Evolutionary conservation across 176 grass and related monocot genomes (phyloP), one percentile per base, ranked within the genome.

Genomic region (Tillandsia fasciculata): DNA sequence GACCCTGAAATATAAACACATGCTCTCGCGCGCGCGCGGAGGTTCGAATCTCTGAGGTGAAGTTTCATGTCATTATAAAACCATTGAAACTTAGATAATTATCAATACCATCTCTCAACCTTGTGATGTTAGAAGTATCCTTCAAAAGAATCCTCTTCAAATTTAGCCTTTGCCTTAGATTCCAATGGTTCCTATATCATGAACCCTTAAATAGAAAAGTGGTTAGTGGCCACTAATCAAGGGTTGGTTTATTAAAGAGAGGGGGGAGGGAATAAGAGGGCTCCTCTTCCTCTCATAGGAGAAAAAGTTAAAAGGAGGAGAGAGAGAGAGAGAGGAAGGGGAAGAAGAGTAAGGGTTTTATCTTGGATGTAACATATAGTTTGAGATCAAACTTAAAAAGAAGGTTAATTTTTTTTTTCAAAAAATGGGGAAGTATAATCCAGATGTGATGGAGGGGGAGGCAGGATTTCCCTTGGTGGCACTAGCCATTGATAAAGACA

Each of bases 401-500:
- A 9, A 23, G 2, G 12, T 61, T 18, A 8, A 12, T 24, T 42
- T 42, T 42, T 7, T 33, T 42, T 42, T 42, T 7, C 1, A 61
- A 42, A 69, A 14, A 63, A 89, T 89, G 90, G 86, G 82, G 50
- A 92, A 74, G 76, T 82, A 85, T 42, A 42, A 42, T 76, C 63
- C 69, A 67, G 85, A 91, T 64, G 75, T 72, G 3, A 51, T 65
- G 50, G 70, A 61, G 14, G 67, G 11, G 2, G 77, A 79, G 23
- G 57, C 27, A 64, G 5, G 2, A 57, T 89, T 77, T 85, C 83
- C 83, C 29, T 64, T 96, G 49, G 86, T 96, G 14, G 92, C 92
- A 14, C 83, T 90, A 61, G 87, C 86, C 76, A 96, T 96, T 72
- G 88, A 91, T 71, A 86, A 91, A 69, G 82, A 86, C 82, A 96